phyloP scores from a whole-genome alignment of 2,329 filamentous ascomycete species.

The Exophiala sp. region DNA sequence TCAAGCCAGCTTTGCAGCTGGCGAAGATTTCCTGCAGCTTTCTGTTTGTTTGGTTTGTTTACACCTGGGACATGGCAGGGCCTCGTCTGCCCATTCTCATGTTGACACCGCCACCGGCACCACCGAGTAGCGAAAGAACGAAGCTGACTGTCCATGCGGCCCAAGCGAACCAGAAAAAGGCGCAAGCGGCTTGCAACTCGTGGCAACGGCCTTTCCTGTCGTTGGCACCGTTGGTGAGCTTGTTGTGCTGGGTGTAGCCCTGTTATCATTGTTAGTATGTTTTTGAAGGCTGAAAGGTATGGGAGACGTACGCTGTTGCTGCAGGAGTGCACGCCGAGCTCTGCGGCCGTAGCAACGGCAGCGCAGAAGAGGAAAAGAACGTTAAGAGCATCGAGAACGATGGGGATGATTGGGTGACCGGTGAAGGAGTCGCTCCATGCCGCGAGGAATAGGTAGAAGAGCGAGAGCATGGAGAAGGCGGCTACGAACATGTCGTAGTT shows the following conservation, averaged over 20 bases:
- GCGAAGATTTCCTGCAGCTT: conserved; percentile 7
- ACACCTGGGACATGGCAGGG: conserved; percentile 46
- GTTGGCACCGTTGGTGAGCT: conserved; percentile 43
- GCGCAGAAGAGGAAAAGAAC: conserved; percentile 47
- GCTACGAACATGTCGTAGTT: conserved; percentile 51
- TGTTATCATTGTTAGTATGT: conserved; percentile 20
- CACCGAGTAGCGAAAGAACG: conserved; percentile 38
- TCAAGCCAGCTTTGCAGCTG: background rate
- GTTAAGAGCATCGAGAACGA: conserved; percentile 47
- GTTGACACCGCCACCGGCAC: conserved; percentile 34
- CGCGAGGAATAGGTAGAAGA: conserved; percentile 48
- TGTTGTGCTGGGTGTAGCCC: conserved; percentile 42
- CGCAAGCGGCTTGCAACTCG: conserved; percentile 49
- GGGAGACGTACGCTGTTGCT: conserved; percentile 40
- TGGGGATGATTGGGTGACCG: conserved; percentile 42
- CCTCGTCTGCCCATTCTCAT: conserved; percentile 36
- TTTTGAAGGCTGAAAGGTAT: conserved; percentile 5
- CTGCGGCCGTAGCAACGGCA: conserved; percentile 48
- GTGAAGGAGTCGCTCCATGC: conserved; percentile 40
- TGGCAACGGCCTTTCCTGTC: conserved; percentile 43
- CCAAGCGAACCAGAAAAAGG: conserved; percentile 53
- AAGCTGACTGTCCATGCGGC: conserved; percentile 42
- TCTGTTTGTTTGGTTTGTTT: conserved; percentile 27
- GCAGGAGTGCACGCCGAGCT: conserved; percentile 45
- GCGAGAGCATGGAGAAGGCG: conserved; percentile 46